Conservation (phyloP, 2,329 filamentous ascomycete genomes). For the Xylariaceae sp. region DNA sequence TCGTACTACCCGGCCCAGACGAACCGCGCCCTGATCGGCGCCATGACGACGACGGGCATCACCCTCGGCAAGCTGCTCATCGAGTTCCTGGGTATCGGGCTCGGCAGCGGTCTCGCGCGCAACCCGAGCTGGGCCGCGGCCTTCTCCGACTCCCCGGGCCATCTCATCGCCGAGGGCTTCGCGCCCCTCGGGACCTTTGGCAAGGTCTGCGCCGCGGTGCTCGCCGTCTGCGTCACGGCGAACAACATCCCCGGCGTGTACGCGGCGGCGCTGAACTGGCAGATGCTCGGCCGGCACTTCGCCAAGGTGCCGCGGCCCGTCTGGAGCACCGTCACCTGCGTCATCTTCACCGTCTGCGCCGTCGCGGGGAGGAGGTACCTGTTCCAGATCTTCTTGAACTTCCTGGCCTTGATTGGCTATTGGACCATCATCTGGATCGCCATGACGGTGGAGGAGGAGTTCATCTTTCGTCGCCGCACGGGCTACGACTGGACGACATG, state of each 20-base stretch:
- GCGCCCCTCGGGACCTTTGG: slow-evolving; percentile 57
- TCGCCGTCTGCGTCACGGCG: slow-evolving; percentile 60
- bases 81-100: slow-evolving; percentile 57
- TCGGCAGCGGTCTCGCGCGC: slow-evolving; percentile 52
- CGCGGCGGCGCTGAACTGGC: slow-evolving; percentile 62
- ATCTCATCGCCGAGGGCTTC: slow-evolving; percentile 60
- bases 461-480: slow-evolving; percentile 53
- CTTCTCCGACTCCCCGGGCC: slow-evolving; percentile 56
- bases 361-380: slow-evolving; percentile 58
- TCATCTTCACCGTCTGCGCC: slow-evolving; percentile 60
- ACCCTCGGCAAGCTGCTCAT: slow-evolving; percentile 41
- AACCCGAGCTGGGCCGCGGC: slow-evolving; percentile 52
- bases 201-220: slow-evolving; percentile 61
- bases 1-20: slow-evolving; percentile 42
- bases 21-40: slow-evolving; percentile 39
- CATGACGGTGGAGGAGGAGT: slow-evolving; percentile 35
- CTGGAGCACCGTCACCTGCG: slow-evolving; percentile 53
- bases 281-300: slow-evolving; percentile 57
- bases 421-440: slow-evolving; percentile 61
- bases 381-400: slow-evolving; percentile 63
- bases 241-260: slow-evolving; percentile 65
- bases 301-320: slow-evolving; percentile 56
- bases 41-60: slow-evolving; percentile 26
- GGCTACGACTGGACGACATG: slow-evolving; percentile 59
- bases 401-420: slow-evolving; percentile 67